A percentile compares a stretch with the other conserved stretches of the same genome.
phyloP scores from a whole-genome alignment of 805 yeast genomes.

The Diddensiella santjacobensis region DNA sequence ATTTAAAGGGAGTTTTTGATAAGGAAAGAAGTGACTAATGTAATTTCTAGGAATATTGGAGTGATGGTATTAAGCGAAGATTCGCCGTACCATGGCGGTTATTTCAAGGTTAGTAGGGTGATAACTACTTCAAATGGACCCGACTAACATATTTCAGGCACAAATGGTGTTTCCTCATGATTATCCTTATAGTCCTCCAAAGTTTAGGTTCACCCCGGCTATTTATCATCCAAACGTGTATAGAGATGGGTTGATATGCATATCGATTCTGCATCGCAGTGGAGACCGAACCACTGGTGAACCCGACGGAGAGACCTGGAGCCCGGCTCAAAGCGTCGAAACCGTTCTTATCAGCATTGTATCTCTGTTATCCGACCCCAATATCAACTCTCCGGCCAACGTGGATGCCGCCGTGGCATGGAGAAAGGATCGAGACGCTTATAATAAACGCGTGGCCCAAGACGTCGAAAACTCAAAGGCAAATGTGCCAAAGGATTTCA shows the following conservation, averaged over 20 bases:
- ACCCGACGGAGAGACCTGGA: slow-evolving; percentile 91
- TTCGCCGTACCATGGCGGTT: slow-evolving; percentile 90
- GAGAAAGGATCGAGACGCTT: slow-evolving; percentile 74
- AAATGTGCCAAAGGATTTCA: slow-evolving; percentile 84
- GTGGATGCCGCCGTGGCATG: slow-evolving; percentile 93
- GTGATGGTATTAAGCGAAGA: slow-evolving; percentile 88
- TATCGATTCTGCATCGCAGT: slow-evolving; percentile 85
- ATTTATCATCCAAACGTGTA: slow-evolving; percentile 95
- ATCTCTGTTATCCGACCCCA: slow-evolving; percentile 89
- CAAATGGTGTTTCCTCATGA: slow-evolving; percentile 91
- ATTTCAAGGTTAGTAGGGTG: slow-evolving; percentile 57
- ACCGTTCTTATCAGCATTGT: slow-evolving; percentile 85
- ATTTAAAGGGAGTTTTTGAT: background rate
- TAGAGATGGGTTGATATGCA: slow-evolving; percentile 88
- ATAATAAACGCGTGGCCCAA: slow-evolving; percentile 66
- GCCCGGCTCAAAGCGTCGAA: slow-evolving; percentile 74
- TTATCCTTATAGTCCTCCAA: slow-evolving; percentile 91
- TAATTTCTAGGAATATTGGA: slow-evolving; percentile 66
- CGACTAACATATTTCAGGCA: slow-evolving; percentile 39
- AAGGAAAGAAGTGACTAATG: background rate
- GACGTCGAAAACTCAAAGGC: slow-evolving; percentile 70
- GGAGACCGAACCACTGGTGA: slow-evolving; percentile 90
- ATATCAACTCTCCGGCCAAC: slow-evolving; percentile 89
- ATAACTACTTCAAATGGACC: background rate
- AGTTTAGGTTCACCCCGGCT: slow-evolving; percentile 87